A percentile compares a stretch with the other conserved stretches of the same genome.
phyloP scores from a whole-genome alignment of 768 basidiomycete genomes.

The Multifurca ochricompacta region DNA sequence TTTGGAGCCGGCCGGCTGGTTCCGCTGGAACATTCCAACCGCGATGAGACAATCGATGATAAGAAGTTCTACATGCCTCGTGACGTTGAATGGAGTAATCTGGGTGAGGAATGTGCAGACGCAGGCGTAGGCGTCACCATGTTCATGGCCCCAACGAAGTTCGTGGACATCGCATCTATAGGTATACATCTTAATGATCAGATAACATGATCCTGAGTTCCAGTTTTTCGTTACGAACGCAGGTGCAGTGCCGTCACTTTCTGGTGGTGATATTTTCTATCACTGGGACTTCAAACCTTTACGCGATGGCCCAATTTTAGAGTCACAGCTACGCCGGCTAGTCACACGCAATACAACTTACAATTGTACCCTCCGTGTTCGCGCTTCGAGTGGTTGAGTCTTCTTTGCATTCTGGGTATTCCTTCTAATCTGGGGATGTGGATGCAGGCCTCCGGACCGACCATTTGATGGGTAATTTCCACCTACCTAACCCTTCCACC shows the following conservation, averaged over 20 bases:
- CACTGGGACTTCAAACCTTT: conserved; percentile 79
- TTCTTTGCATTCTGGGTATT: conserved; percentile 5
- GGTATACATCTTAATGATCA: conserved; percentile 36
- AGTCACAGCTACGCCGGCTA: conserved; percentile 70
- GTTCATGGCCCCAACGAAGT: conserved; percentile 74
- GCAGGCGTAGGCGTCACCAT: conserved; percentile 86
- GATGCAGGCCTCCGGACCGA: conserved; percentile 52
- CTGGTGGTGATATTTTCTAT: conserved; percentile 88
- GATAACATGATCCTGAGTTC: background rate
- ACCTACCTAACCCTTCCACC: conserved; percentile 59
- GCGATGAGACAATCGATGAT: conserved; percentile 86
- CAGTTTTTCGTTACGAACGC: background rate
- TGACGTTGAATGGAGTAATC: conserved; percentile 68
- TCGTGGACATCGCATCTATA: conserved; percentile 82
- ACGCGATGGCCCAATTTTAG: conserved; percentile 56
- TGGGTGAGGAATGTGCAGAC: conserved; percentile 84
- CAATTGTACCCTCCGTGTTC: conserved; percentile 71
- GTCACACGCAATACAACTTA: conserved; percentile 66
- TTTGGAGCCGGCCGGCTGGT: conserved; percentile 66
- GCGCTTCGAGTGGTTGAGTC: conserved; percentile 70
- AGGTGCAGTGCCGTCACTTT: conserved; percentile 61
- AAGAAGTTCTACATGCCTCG: conserved; percentile 69
- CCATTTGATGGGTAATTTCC: conserved; percentile 67
- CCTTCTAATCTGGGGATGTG: background rate
- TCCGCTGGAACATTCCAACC: conserved; percentile 50